Percentiles rank a stretch among this genome's conserved stretches.
phyloP scores from a whole-genome alignment of 257 asterid species.

The Prunella vulgaris region DNA sequence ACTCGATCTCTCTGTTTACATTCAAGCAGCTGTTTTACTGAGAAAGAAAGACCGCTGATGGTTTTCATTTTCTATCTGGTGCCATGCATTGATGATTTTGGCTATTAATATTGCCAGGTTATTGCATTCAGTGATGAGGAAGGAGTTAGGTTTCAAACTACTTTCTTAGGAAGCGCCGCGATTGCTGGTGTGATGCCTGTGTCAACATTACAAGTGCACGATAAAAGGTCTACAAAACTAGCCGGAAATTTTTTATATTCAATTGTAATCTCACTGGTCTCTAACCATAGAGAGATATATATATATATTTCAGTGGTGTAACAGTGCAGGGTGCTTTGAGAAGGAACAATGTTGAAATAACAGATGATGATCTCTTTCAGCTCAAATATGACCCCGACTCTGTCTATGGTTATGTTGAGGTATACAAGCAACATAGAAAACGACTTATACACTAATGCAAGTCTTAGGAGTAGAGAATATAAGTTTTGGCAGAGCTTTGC shows the following conservation, averaged over 20 bases:
- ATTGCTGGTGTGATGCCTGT: constrained; percentile 87
- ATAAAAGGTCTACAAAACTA: constrained; percentile 64
- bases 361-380: constrained; percentile 71
- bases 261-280: background rate
- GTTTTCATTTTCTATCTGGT: background rate
- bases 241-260: constrained; percentile 22
- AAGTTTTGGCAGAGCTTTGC: constrained; percentile 3
- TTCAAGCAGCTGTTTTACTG: background rate
- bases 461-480: background rate
- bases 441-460: background rate
- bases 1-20: background rate
- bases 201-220: constrained; percentile 63
- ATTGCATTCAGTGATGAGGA: constrained; percentile 98
- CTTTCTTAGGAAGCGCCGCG: constrained; percentile 99
- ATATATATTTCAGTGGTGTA: constrained; percentile 74
- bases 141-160: constrained; percentile 95
- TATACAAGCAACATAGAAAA: constrained; percentile 12
- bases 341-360: constrained; percentile 56
- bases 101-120: constrained; percentile 40
- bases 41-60: background rate
- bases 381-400: constrained; percentile 80
- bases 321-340: constrained; percentile 87
- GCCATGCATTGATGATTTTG: constrained; percentile 5
- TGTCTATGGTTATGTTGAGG: constrained; percentile 92
- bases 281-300: constrained; percentile 30